These are phyloP conservation scores for Globomyces sp. DNA, from an alignment of 371 early-diverging fungal species.

Conservation along the genomic window DNA sequence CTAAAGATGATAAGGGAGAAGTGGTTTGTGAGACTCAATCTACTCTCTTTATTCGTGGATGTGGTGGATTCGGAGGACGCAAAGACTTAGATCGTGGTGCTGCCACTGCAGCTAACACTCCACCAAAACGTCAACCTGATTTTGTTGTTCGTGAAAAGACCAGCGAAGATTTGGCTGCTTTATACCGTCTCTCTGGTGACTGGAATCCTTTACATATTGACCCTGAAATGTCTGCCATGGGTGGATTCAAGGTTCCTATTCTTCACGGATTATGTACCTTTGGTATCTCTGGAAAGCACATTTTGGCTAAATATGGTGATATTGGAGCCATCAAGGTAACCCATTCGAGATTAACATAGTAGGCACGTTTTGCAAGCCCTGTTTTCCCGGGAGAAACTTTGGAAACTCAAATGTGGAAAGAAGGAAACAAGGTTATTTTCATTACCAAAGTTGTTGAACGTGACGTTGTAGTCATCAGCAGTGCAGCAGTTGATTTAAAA, in stretches of 20 bases:
- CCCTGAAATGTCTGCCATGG: slow-evolving; percentile 89
- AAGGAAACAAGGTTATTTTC: slow-evolving; percentile 85
- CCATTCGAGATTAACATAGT: slow-evolving; percentile 58
- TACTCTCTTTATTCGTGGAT: slow-evolving; percentile 90
- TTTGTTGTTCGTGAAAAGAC: slow-evolving; percentile 80
- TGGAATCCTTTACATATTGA: slow-evolving; percentile 89
- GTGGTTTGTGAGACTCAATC: slow-evolving; percentile 83
- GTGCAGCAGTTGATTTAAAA: slow-evolving; percentile 78
- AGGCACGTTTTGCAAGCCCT: slow-evolving; percentile 74
- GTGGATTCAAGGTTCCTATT: slow-evolving; percentile 94
- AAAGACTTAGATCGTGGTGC: slow-evolving; percentile 69
- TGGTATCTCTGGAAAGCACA: slow-evolving; percentile 88
- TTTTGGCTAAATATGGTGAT: slow-evolving; percentile 71
- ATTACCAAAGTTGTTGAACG: slow-evolving; percentile 90
- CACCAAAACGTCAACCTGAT: slow-evolving; percentile 86
- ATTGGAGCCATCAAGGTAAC: slow-evolving; percentile 80
- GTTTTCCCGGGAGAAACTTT: slow-evolving; percentile 97
- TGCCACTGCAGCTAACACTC: slow-evolving; percentile 68
- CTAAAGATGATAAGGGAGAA: slow-evolving; percentile 71
- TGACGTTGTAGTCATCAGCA: slow-evolving; percentile 77
- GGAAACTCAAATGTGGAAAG: slow-evolving; percentile 94
- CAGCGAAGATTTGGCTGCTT: slow-evolving; percentile 85
- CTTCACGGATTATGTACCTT: slow-evolving; percentile 93
- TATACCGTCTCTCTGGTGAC: slow-evolving; percentile 76
- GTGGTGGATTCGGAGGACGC: slow-evolving; percentile 87